Conservation (phyloP, 768 basidiomycete genomes). For the Russula vinacea region DNA sequence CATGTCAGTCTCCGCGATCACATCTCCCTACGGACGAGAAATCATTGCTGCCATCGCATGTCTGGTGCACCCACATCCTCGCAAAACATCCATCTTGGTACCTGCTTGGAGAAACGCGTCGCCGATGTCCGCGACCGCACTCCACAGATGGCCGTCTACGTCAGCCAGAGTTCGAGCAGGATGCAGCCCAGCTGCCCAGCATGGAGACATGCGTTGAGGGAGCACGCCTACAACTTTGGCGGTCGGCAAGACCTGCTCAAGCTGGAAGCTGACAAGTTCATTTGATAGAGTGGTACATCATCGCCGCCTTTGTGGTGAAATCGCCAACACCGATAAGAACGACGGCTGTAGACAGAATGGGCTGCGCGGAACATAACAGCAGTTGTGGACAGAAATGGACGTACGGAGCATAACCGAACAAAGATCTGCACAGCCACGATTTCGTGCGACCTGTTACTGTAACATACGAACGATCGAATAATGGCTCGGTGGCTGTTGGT, state of each 20-base stretch:
- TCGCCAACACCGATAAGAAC: too few relatives aligned
- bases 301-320: not conserved
- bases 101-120: conserved; percentile 22
- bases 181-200: conserved; percentile 25
- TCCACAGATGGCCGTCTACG: conserved; percentile 21
- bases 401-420: too few relatives aligned
- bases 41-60: conserved; percentile 24
- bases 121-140: conserved; percentile 13
- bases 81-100: conserved; percentile 16
- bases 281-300: conserved; percentile 26
- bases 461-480: too few relatives aligned
- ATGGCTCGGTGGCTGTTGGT: too few relatives aligned
- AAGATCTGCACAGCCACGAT: too few relatives aligned
- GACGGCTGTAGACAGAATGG: too few relatives aligned
- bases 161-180: conserved; percentile 17
- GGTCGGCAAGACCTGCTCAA: conserved; percentile 9
- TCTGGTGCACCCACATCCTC: conserved; percentile 27
- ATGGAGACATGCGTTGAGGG: conserved; percentile 18
- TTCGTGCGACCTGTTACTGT: too few relatives aligned
- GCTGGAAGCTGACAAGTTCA: conserved; percentile 9
- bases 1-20: conserved; percentile 21
- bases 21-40: conserved; percentile 22
- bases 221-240: conserved; percentile 23
- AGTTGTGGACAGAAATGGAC: too few relatives aligned
- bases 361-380: too few relatives aligned